phyloP scores from a whole-genome alignment of 1,139 yeast species.

The Candida glucosophila region DNA sequence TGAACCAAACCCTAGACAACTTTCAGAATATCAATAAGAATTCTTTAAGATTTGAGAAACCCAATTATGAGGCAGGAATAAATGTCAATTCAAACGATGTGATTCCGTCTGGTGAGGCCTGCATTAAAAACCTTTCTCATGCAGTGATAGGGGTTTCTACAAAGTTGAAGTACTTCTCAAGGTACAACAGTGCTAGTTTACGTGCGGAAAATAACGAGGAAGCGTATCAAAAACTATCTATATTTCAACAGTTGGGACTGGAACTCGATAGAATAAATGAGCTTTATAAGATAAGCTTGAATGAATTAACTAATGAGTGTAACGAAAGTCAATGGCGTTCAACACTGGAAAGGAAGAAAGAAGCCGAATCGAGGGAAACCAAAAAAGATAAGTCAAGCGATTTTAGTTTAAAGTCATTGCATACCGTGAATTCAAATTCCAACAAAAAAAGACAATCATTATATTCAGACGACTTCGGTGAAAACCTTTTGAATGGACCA shows the following conservation, averaged over 20 bases:
- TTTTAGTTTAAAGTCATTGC: slow-evolving; percentile 31
- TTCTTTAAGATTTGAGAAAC: slow-evolving; percentile 17
- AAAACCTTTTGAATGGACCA: too few relatives aligned
- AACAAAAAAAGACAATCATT: slow-evolving; percentile 19
- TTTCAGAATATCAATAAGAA: slow-evolving; percentile 13
- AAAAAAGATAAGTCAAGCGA: too few relatives aligned
- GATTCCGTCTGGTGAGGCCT: slow-evolving; percentile 21
- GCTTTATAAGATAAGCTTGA: slow-evolving; percentile 21
- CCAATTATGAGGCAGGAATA: slow-evolving; percentile 31
- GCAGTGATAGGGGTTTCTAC: slow-evolving; percentile 28
- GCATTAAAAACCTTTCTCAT: slow-evolving; percentile 47
- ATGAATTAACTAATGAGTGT: slow-evolving; percentile 21
- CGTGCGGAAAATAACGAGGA: slow-evolving; percentile 20
- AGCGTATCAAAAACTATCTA: slow-evolving; percentile 27
- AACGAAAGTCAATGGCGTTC: slow-evolving; percentile 4
- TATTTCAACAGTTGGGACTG: slow-evolving; percentile 28
- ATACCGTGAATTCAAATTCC: slow-evolving; percentile 12
- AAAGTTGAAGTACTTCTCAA: slow-evolving; percentile 30
- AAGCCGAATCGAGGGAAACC: too few relatives aligned
- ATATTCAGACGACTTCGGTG: slow-evolving; percentile 27
- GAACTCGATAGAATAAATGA: slow-evolving; percentile 24
- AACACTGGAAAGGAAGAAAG: too few relatives aligned
- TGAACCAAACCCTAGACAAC: slow-evolving; percentile 16
- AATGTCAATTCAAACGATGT: slow-evolving; percentile 1
- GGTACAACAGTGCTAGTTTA: slow-evolving; percentile 27